Conservation (phyloP, 345 rosid species). For the Salix caprea region DNA sequence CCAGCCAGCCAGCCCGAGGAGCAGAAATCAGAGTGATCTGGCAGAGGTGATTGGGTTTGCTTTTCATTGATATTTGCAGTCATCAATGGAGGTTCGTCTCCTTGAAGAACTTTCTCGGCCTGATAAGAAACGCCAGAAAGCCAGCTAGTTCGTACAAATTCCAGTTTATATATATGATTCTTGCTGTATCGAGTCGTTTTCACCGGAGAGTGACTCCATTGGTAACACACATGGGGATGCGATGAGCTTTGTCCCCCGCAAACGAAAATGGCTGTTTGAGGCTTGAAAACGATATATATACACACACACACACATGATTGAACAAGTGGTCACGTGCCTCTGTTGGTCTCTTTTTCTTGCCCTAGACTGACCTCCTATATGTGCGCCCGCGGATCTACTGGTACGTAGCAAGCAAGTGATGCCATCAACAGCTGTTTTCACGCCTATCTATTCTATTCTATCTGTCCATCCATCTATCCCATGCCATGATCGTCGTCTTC, state of each 20-base stretch:
- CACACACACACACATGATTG: neutral
- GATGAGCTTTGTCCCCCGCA: conserved; percentile 3
- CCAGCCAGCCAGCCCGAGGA: too few relatives aligned
- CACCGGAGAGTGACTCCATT: neutral
- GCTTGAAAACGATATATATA: conserved; percentile 6
- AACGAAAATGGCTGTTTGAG: conserved; percentile 2
- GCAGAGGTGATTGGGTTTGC: too few relatives aligned
- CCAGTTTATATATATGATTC: conserved; percentile 15
- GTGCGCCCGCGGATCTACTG: too few relatives aligned
- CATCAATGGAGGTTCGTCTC: too few relatives aligned
- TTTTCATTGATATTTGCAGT: too few relatives aligned
- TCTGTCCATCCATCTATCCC: too few relatives aligned
- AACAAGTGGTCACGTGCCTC: conserved; percentile 24
- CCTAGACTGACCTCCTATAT: too few relatives aligned
- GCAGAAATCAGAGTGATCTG: too few relatives aligned
- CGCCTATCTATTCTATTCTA: too few relatives aligned
- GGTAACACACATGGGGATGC: conserved; percentile 8
- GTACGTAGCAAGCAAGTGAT: neutral
- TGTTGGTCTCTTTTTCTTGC: neutral
- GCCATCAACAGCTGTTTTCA: neutral
- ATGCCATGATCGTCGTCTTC: too few relatives aligned
- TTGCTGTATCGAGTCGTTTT: conserved; percentile 10
- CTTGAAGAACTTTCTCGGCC: neutral
- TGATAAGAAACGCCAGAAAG: conserved; percentile 14
- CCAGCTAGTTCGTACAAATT: conserved; percentile 21